Percentiles rank a stretch among this genome's conserved stretches.
Evolutionary conservation across 129 eudicot species (phyloP).

Genomic region (Oenanthe sinensis): DNA sequence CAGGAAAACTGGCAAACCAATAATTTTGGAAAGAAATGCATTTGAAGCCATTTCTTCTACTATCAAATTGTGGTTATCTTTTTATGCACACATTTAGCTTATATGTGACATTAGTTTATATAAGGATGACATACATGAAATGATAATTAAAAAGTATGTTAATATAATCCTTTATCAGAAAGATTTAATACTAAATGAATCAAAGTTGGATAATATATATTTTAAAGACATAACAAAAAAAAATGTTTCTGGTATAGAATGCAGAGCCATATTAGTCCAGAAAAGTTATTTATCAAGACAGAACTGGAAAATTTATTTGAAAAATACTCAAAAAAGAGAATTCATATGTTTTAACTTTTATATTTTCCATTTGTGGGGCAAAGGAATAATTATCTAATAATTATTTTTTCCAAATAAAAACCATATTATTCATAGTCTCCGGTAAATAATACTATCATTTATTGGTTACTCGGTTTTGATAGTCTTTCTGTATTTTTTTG

Average conservation of each 20-base stretch:
- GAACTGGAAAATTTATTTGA: not conserved
- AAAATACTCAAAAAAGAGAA: not conserved
- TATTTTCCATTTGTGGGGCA: not conserved
- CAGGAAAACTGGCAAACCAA: not conserved
- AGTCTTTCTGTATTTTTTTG: no score
- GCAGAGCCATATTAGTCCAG: not conserved
- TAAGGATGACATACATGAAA: not conserved
- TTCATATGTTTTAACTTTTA: not conserved
- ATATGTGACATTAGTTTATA: not conserved
- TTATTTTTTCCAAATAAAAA: not conserved
- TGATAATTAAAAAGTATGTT: not conserved
- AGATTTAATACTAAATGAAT: not conserved
- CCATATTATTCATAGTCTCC: no score
- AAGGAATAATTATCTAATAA: no score
- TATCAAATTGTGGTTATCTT: not conserved
- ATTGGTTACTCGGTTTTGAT: no score
- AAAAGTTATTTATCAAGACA: not conserved
- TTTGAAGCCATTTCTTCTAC: slow-evolving; percentile 9
- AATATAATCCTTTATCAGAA: not conserved
- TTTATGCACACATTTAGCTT: not conserved
- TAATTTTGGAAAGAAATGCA: not conserved
- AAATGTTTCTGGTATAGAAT: not conserved
- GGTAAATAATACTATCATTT: no score
- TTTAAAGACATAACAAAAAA: not conserved
- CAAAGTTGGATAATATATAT: not conserved